Evolutionary conservation across 192 early-diverging fungal species (phyloP), one percentile per base, ranked within the genome.

Genomic region (Irineochytrium annulatum): DNA sequence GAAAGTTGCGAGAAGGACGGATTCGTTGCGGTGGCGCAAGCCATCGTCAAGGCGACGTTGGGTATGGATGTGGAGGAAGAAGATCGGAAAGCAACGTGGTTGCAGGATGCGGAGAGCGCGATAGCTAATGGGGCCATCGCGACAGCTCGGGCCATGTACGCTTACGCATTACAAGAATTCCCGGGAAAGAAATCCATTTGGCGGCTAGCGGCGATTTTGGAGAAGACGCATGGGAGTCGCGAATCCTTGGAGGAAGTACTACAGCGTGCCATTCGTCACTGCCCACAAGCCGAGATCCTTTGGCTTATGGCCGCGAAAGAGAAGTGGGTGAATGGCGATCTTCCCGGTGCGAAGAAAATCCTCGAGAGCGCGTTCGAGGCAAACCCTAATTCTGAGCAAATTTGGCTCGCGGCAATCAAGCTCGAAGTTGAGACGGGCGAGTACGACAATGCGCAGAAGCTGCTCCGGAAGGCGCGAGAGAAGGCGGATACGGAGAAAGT

Each of bases 231-330:
- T 52, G 94, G 92, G 14, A 86, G 89, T 0, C 69, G 61, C 2
- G 87, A 87, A 32, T 82, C 77, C 0, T 70, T 95, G 35, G 89
- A 89, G 27, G 83, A 85, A 54, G 59, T 99, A 34, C 67, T 99
- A 28, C 74, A 87, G 49, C 87, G 91, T 14, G 91, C 94, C 1
- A 91, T 97, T 41, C 79, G 80, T 55, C 84, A 86, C 59, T 95
- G 92, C 65, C 96, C 95, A 41, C 88, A 91, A 35, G 88, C 86
- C 19, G 93, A 99, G 69, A 78, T 91, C 1, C 74, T 99, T 44
- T 99, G 96, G 96, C 79, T 99, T 29, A 97, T 97, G 89, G 88
- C 82, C 0, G 96, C 96, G 29, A 95, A 97, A 67, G 92, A 96
- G 49, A 90, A 90, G 68, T 97, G 95, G 95, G 53, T 85, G 17